These are phyloP conservation scores for Lophiostoma macrostomum DNA, from an alignment of 495 filamentous ascomycete genomes.

Conservation along the genomic window DNA sequence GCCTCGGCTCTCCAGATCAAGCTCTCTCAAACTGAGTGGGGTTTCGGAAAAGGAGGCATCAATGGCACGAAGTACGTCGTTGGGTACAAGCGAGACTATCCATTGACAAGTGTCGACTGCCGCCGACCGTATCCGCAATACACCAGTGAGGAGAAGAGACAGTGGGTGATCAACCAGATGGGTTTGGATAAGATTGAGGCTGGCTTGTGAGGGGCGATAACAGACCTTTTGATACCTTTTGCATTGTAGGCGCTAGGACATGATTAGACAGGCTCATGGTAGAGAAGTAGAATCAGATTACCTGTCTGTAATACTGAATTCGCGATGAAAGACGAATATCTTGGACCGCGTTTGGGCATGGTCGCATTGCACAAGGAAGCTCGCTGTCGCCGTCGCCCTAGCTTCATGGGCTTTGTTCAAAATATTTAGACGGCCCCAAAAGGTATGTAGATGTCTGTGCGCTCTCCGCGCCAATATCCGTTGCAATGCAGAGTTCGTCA, in stretches of 20 bases:
- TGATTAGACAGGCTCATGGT: not conserved
- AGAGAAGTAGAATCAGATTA: too few species aligned
- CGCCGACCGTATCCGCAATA: conserved; percentile 44
- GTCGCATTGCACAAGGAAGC: too few species aligned
- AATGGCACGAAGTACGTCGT: conserved; percentile 48
- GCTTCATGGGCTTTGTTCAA: too few species aligned
- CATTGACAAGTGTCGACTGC: conserved; percentile 41
- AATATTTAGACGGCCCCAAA: too few species aligned
- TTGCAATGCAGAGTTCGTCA: too few species aligned
- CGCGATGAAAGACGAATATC: too few species aligned
- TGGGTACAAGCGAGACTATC: conserved; percentile 42
- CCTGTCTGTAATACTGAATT: too few species aligned
- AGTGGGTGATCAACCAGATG: conserved; percentile 31
- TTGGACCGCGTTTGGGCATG: too few species aligned
- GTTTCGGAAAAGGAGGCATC: conserved; percentile 45
- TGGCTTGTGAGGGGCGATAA: not conserved
- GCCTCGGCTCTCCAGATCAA: conserved; percentile 42
- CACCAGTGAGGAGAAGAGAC: conserved; percentile 37
- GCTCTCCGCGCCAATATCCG: too few species aligned
- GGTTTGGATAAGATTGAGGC: conserved; percentile 23
- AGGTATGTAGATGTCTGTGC: too few species aligned
- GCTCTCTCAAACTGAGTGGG: conserved; percentile 43
- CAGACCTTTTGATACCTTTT: not conserved
- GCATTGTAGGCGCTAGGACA: conserved; percentile 6
- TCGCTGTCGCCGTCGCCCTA: too few species aligned